Evolutionary conservation across 176 grass and related monocot genomes (phyloP).

Genomic region (Paspalum vaginatum): DNA sequence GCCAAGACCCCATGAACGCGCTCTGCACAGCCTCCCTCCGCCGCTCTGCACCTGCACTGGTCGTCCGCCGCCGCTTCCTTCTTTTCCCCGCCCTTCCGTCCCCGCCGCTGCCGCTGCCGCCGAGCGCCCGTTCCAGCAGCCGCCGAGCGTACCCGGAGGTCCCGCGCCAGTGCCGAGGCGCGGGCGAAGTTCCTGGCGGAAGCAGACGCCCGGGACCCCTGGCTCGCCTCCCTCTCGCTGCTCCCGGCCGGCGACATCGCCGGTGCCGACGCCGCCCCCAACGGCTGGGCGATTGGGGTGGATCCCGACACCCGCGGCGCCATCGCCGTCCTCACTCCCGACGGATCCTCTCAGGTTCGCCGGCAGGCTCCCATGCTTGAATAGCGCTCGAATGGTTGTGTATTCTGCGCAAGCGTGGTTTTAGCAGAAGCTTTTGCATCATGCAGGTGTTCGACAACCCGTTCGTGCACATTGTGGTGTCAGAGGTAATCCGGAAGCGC

Average conservation of each 20-base stretch:
- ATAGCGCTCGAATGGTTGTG: not conserved
- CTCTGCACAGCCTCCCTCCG: constrained; percentile 45
- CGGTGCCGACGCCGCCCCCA: not conserved
- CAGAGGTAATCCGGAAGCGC: constrained; percentile 68
- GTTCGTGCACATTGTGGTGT: constrained; percentile 70
- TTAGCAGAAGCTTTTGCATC: not conserved
- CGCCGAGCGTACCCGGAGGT: constrained; percentile 12
- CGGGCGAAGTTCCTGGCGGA: constrained; percentile 54
- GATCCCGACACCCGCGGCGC: constrained; percentile 81
- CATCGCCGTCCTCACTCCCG: constrained; percentile 68
- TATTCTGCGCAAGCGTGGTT: not conserved
- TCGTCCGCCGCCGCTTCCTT: constrained; percentile 31
- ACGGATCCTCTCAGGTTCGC: constrained; percentile 54
- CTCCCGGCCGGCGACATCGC: constrained; percentile 33
- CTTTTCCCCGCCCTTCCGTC: constrained; percentile 50
- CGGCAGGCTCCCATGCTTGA: constrained; percentile 1
- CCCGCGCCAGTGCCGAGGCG: constrained; percentile 43
- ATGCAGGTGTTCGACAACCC: constrained; percentile 88
- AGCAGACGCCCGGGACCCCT: constrained; percentile 58
- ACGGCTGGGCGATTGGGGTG: constrained; percentile 76
- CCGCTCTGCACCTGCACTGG: constrained; percentile 36
- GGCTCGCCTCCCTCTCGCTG: constrained; percentile 80
- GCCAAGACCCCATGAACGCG: constrained; percentile 33
- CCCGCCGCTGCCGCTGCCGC: constrained; percentile 31
- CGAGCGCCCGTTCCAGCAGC: not conserved